Percentiles rank a stretch among this genome's conserved stretches.
Conservation (phyloP, 129 eudicot genomes). For the Flaveria brownii region DNA sequence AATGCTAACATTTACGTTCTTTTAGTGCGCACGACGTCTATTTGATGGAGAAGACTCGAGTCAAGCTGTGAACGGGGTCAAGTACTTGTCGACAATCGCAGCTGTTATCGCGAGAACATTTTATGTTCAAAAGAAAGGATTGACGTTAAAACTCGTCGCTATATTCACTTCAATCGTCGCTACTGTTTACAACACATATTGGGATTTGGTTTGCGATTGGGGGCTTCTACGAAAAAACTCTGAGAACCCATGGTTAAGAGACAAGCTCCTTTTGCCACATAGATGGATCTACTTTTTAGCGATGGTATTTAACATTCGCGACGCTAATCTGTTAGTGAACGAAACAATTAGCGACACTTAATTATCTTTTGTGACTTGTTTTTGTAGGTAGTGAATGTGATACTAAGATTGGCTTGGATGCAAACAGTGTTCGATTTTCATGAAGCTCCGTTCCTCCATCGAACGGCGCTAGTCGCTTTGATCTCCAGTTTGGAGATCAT, state of each 20-base stretch:
- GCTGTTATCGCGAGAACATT: slow-evolving; percentile 56
- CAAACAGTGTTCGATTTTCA: slow-evolving; percentile 53
- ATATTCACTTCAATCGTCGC: slow-evolving; percentile 46
- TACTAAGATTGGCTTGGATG: slow-evolving; percentile 71
- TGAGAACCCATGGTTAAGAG: slow-evolving; percentile 15
- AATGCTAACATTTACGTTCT: not conserved
- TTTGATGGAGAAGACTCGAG: slow-evolving; percentile 49
- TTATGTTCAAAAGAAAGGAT: slow-evolving; percentile 42
- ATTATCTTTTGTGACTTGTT: not conserved
- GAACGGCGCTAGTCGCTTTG: slow-evolving; percentile 41
- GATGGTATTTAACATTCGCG: slow-evolving; percentile 28
- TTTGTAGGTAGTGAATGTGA: slow-evolving; percentile 50
- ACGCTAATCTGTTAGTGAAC: not conserved
- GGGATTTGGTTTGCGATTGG: slow-evolving; percentile 79
- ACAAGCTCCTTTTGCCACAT: slow-evolving; percentile 1
- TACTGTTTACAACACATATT: slow-evolving; percentile 51
- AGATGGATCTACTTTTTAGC: slow-evolving; percentile 52
- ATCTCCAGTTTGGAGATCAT: slow-evolving; percentile 63
- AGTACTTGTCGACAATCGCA: slow-evolving; percentile 54
- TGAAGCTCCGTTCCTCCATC: slow-evolving; percentile 54
- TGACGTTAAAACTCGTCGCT: slow-evolving; percentile 41
- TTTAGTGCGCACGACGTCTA: slow-evolving; percentile 54
- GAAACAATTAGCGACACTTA: not conserved
- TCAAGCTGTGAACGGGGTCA: slow-evolving; percentile 54
- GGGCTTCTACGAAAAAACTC: slow-evolving; percentile 46